phyloP scores from a whole-genome alignment of 2,329 filamentous ascomycete species.

The Xylaria digitata region DNA sequence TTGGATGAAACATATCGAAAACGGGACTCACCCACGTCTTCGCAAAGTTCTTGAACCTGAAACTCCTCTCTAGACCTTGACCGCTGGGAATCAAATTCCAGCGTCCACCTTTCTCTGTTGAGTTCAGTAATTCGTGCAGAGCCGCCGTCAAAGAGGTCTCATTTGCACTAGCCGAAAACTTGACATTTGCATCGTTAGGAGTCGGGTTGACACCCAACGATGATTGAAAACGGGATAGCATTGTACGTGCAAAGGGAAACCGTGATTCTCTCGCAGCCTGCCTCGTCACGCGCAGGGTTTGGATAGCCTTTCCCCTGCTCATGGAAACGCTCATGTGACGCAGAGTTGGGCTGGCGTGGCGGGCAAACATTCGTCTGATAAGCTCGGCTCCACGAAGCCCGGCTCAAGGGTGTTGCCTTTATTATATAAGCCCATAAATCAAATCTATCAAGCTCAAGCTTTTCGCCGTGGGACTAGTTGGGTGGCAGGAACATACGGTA shows the following conservation, averaged over 20 bases:
- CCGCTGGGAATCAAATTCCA: constrained; percentile 66
- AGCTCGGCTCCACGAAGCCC: constrained; percentile 18
- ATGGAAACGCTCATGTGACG: constrained; percentile 18
- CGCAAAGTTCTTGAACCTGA: constrained; percentile 73
- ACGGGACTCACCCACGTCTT: constrained; percentile 69
- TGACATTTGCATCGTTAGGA: constrained; percentile 30
- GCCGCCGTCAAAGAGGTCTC: constrained; percentile 51
- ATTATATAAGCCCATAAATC: neutral
- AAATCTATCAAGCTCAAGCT: neutral
- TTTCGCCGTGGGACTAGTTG: neutral
- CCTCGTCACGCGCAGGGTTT: constrained; percentile 18
- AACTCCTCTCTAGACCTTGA: constrained; percentile 67
- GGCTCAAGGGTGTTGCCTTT: neutral
- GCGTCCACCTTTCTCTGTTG: constrained; percentile 48
- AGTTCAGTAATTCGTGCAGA: constrained; percentile 53
- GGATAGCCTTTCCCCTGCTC: constrained; percentile 26
- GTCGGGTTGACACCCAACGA: constrained; percentile 26
- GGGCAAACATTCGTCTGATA: constrained; percentile 31
- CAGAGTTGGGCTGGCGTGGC: constrained; percentile 27
- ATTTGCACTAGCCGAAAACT: constrained; percentile 61
- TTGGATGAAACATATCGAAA: constrained; percentile 7
- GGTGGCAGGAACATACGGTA: neutral
- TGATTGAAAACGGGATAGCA: constrained; percentile 31
- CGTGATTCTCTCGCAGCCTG: constrained; percentile 14
- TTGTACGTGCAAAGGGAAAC: constrained; percentile 13